Base-by-base conservation (phyloP, 78 protist species). In the Speleostelium caveatum region DNA sequence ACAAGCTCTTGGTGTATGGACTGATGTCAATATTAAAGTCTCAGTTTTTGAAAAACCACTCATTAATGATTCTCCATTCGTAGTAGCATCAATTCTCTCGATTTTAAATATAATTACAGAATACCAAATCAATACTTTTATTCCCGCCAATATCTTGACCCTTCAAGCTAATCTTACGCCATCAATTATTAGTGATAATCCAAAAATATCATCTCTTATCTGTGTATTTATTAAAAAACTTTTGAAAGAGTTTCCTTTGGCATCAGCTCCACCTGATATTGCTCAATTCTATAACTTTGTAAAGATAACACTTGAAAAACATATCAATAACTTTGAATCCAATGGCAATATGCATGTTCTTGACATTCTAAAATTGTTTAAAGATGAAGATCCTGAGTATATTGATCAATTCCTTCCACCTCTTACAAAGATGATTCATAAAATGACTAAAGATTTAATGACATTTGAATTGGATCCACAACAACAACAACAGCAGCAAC, bases 21-120 rank as follows among this genome's bases (percentile, higher is more conserved):
- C 92, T 1, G 93, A 75, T 0, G 95, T 75, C 17, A 38, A 24
- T 22, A 80, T 95, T 78, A 95, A 95, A 56, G 76, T 42, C 53
- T n/a, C 41, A 7, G 87, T 60, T 35, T 72, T 95, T 21, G 96
- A 95, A 5, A 77, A 83, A 80, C 79, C 89, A 51, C 2, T 93
- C 65, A 49, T 62, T 28, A 56, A 28, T 21, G 61, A 49, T n/a
- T 77, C 86, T 12, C 77, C 74, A 5, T n/a, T 60, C 2, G 74
- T 74, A 16, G 22, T 86, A 39, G 22, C 71, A 58, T 83, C 96
- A 17, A 73, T 71, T 45, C 74, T 93, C 26, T 61, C 78, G 51
- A 93, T 93, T 45, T 14, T 93, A 30, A 85, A 83, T 59, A 72
- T 86, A 5, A 26, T 86, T 10, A 39, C 75, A 5, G 90, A 86